Percentiles rank a stretch among this genome's conserved stretches.
phyloP scores from a whole-genome alignment of 192 early-diverging fungal genomes.

The Irineochytrium annulatum region DNA sequence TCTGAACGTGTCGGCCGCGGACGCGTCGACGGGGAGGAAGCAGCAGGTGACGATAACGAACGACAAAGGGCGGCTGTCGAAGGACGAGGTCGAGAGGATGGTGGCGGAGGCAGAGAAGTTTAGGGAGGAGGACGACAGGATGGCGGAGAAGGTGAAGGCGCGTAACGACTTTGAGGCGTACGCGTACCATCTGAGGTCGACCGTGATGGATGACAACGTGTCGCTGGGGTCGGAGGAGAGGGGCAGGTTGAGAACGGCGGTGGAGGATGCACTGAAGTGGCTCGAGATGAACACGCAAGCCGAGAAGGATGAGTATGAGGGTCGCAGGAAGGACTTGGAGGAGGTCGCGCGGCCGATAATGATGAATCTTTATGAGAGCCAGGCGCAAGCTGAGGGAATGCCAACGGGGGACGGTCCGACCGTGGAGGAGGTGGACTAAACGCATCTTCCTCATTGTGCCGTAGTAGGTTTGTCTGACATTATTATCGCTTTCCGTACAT shows the following conservation, averaged over 20 bases:
- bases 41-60: constrained; percentile 94
- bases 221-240: constrained; percentile 80
- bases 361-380: too few species aligned
- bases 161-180: constrained; percentile 89
- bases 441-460: too few species aligned
- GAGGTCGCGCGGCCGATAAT: constrained; percentile 87
- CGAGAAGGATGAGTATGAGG: constrained; percentile 96
- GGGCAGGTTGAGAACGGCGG: constrained; percentile 74
- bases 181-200: constrained; percentile 85
- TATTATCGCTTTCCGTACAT: too few species aligned
- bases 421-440: constrained; percentile 48
- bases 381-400: constrained; percentile 62
- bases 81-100: constrained; percentile 92
- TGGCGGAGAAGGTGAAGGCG: constrained; percentile 71
- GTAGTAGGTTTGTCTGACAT: too few species aligned
- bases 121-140: constrained; percentile 87
- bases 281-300: constrained; percentile 91
- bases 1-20: constrained; percentile 85
- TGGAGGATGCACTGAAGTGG: constrained; percentile 93
- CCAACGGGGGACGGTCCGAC: constrained; percentile 51
- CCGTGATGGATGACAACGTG: constrained; percentile 70
- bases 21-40: constrained; percentile 87
- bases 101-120: constrained; percentile 85
- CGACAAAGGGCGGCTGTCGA: constrained; percentile 84
- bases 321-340: constrained; percentile 92